These are phyloP conservation scores for Phyllosticta paracitricarpa DNA, from an alignment of 2,329 filamentous ascomycete species.

Conservation along the genomic window DNA sequence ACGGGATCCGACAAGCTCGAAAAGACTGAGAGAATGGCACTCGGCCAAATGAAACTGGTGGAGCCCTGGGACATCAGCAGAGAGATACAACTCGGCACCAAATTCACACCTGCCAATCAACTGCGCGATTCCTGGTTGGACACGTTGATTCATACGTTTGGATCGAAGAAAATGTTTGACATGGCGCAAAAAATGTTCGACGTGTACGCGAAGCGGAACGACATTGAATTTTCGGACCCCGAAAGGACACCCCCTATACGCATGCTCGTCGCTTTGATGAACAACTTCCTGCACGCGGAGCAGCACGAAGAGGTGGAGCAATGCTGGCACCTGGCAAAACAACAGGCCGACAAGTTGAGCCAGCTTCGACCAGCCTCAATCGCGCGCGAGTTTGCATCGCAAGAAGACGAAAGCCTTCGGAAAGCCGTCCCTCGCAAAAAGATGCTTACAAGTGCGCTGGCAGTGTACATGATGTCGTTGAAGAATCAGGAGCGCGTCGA, in stretches of 20 bases:
- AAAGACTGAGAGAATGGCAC: constrained; percentile 14
- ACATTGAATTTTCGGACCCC: background rate
- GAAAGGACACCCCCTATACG: constrained; percentile 38
- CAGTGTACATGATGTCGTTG: constrained; percentile 44
- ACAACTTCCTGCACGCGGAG: constrained; percentile 47
- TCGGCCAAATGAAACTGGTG: constrained; percentile 13
- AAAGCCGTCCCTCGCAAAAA: constrained; percentile 32
- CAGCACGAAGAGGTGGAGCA: constrained; percentile 51
- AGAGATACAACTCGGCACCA: constrained; percentile 19
- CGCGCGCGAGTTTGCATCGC: constrained; percentile 8
- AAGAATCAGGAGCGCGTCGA: constrained; percentile 39
- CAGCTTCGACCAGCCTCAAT: constrained; percentile 21
- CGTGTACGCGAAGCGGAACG: constrained; percentile 32
- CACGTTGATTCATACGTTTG: constrained; percentile 47
- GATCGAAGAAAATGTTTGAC: constrained; percentile 24
- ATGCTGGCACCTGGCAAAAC: constrained; percentile 53
- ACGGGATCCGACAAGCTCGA: constrained; percentile 10
- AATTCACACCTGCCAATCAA: constrained; percentile 22
- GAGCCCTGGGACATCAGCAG: constrained; percentile 22
- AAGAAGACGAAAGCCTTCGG: background rate
- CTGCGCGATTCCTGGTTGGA: constrained; percentile 44
- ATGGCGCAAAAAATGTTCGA: constrained; percentile 45
- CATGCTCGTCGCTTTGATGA: constrained; percentile 59
- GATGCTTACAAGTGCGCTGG: constrained; percentile 39
- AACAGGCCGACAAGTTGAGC: constrained; percentile 25